These are phyloP conservation scores for Ruellia speciosa DNA, from an alignment of 305 asterid genomes.

Conservation along the genomic window DNA sequence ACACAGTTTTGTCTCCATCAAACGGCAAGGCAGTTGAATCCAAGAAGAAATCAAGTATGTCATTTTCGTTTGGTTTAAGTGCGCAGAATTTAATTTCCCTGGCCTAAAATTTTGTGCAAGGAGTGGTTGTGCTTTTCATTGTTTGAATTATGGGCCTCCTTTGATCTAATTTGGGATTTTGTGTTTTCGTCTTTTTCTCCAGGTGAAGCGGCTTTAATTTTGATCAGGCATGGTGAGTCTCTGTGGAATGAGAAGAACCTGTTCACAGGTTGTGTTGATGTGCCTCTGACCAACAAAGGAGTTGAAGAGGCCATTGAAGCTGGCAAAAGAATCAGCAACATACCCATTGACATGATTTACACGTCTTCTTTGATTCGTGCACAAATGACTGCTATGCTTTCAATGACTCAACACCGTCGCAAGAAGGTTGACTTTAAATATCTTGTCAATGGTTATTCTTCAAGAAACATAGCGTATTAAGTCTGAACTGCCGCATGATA, in stretches of 20 bases:
- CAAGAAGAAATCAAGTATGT: conserved; percentile 67
- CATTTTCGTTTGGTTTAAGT: background rate
- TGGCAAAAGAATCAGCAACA: conserved; percentile 80
- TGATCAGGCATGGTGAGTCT: conserved; percentile 92
- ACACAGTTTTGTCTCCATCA: conserved; percentile 50
- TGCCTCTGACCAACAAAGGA: conserved; percentile 82
- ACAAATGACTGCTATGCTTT: conserved; percentile 97
- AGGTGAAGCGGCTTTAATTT: conserved; percentile 85
- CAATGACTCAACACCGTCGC: conserved; percentile 95
- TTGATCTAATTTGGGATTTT: no score
- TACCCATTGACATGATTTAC: conserved; percentile 81
- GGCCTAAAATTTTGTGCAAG: background rate
- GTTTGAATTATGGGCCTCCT: background rate
- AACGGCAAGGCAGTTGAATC: conserved; percentile 39
- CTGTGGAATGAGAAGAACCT: conserved; percentile 98
- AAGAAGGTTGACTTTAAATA: conserved; percentile 45
- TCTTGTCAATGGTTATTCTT: background rate
- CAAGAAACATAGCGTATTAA: no score
- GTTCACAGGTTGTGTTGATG: conserved; percentile 96
- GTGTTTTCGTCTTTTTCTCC: no score
- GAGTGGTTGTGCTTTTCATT: background rate
- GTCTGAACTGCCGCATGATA: no score
- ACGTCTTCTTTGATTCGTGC: conserved; percentile 91
- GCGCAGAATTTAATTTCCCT: background rate
- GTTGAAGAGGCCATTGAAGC: conserved; percentile 95